Conservation (phyloP, 495 filamentous ascomycete genomes). For the Penicillium goetzii region DNA sequence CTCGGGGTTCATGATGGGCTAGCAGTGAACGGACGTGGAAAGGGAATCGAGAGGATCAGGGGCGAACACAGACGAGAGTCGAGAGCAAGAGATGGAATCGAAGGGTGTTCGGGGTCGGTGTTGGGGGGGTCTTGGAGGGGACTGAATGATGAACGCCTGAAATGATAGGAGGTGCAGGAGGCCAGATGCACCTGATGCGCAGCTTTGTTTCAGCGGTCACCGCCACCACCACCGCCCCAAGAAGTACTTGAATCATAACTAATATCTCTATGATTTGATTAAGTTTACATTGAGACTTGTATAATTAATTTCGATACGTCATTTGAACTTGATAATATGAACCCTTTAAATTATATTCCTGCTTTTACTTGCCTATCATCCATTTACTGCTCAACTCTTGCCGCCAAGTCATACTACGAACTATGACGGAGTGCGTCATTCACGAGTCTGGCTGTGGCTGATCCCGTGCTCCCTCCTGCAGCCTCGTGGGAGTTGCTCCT, state of each 20-base stretch:
- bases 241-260: background rate
- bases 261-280: background rate
- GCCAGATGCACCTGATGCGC: slow-evolving; percentile 37
- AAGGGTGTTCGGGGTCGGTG: slow-evolving; percentile 11
- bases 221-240: slow-evolving; percentile 14
- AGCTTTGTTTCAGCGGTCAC: slow-evolving; percentile 38
- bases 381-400: background rate
- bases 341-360: background rate
- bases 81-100: slow-evolving; percentile 19
- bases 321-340: background rate
- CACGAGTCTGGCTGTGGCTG: slow-evolving; percentile 5
- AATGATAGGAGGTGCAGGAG: slow-evolving; percentile 44
- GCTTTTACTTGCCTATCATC: background rate
- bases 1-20: slow-evolving; percentile 83
- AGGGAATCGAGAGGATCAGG: slow-evolving; percentile 4
- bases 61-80: slow-evolving; percentile 20
- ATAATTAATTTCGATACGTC: background rate
- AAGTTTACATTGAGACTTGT: background rate
- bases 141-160: slow-evolving; percentile 37
- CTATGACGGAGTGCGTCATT: slow-evolving; percentile 7
- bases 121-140: slow-evolving; percentile 24
- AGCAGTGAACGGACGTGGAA: background rate
- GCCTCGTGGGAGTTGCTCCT: slow-evolving; percentile 18
- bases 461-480: slow-evolving; percentile 14
- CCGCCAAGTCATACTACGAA: background rate